Percentiles rank a stretch among this genome's conserved stretches.
Conservation (phyloP, 768 basidiomycete genomes). For the Phaeotremella skinneri region DNA sequence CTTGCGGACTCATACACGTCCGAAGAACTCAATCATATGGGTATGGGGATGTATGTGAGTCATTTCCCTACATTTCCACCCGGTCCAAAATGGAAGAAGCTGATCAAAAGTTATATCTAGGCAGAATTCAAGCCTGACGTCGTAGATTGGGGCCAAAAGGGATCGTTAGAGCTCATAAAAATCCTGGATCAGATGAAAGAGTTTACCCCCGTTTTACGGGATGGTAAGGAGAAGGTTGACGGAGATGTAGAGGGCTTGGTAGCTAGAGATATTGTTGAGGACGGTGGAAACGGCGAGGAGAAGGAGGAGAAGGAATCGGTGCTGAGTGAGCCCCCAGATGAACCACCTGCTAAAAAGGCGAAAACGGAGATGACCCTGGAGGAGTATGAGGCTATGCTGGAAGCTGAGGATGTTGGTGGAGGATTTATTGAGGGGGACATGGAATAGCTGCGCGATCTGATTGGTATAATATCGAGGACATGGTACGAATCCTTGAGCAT, state of each 20-base stretch:
- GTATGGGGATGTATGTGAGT: slow-evolving; percentile 70
- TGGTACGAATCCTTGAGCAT: too few species aligned
- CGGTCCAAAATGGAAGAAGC: not conserved
- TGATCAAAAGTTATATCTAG: not conserved
- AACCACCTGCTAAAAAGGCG: slow-evolving; percentile 12
- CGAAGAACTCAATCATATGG: slow-evolving; percentile 56
- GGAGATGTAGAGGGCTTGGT: not conserved
- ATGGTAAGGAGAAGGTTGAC: not conserved
- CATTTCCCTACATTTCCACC: slow-evolving; percentile 2
- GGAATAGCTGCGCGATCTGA: too few species aligned
- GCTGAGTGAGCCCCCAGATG: slow-evolving; percentile 16
- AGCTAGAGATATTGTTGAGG: slow-evolving; percentile 3
- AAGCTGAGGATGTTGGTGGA: slow-evolving; percentile 34
- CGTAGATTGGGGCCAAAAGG: slow-evolving; percentile 79
- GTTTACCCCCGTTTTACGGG: not conserved
- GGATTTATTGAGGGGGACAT: slow-evolving; percentile 35
- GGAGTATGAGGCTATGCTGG: slow-evolving; percentile 45
- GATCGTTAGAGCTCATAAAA: slow-evolving; percentile 66
- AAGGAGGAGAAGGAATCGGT: slow-evolving; percentile 9
- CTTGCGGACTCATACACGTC: slow-evolving; percentile 51
- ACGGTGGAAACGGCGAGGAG: slow-evolving; percentile 1
- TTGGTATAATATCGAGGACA: too few species aligned
- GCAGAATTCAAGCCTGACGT: slow-evolving; percentile 73
- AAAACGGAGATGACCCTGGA: slow-evolving; percentile 19
- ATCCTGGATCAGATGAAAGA: slow-evolving; percentile 59